These are phyloP conservation scores for Iodosphaeria phyllophila DNA, from an alignment of 2,329 filamentous ascomycete species.

Conservation along the genomic window DNA sequence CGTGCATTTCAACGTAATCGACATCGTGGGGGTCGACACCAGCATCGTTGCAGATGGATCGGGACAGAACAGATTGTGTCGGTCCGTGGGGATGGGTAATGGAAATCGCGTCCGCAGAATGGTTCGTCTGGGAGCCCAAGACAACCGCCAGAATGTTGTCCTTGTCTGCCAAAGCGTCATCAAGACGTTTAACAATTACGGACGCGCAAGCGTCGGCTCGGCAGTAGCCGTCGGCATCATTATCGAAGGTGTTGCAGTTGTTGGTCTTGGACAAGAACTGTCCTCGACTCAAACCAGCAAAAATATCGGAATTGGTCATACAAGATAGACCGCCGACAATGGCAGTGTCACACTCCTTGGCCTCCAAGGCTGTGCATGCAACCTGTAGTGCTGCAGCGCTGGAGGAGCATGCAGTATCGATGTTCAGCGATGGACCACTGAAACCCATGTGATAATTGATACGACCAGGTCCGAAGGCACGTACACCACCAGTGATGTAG, in stretches of 20 bases:
- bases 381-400: constrained; percentile 18
- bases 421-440: constrained; percentile 17
- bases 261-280: constrained; percentile 65
- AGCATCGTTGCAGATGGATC: constrained; percentile 50
- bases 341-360: constrained; percentile 63
- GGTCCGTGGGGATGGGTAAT: constrained; percentile 71
- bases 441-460: constrained; percentile 25
- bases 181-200: constrained; percentile 60
- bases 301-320: constrained; percentile 66
- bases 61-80: constrained; percentile 55
- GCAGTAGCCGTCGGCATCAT: constrained; percentile 67
- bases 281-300: constrained; percentile 54
- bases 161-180: constrained; percentile 59
- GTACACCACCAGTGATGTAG: constrained; percentile 28
- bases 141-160: constrained; percentile 66
- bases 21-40: constrained; percentile 61
- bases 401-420: constrained; percentile 22
- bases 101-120: constrained; percentile 63
- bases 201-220: constrained; percentile 60
- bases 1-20: constrained; percentile 78
- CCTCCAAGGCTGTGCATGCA: constrained; percentile 52
- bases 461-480: constrained; percentile 32
- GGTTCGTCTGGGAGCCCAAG: constrained; percentile 57
- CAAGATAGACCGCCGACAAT: constrained; percentile 64
- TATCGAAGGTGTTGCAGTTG: constrained; percentile 65